Base-by-base conservation (phyloP, 441 rosid species). In the Erodium chrysanthum region DNA sequence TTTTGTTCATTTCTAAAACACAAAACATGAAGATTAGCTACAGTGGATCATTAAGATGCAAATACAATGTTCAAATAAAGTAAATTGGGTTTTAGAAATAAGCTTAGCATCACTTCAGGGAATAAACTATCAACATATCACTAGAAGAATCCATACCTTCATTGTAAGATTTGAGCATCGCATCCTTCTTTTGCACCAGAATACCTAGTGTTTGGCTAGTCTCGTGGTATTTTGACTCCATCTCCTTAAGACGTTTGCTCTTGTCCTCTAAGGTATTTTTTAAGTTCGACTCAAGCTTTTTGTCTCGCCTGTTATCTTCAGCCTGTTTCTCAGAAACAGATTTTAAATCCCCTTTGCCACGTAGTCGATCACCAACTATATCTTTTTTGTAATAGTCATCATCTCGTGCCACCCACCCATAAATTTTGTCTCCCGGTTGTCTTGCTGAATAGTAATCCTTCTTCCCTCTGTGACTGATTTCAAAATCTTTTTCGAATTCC, bases 401-500 rank as follows among this genome's bases (percentile, higher is more conserved):
- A 58, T 88, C 80, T 29, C 89, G 92, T 12, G 98, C 98, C 78
- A 94, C 90, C 97, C 98, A 91, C 31, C 86, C 92, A 77, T 88
- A 90, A 63, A 88, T 80, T 37, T 88, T 84, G 2, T 72, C 68
- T 64, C 87, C 85, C 23, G 52, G 76, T 27, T 46, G 63, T 73
- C 60, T 72, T 20, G 27, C 76, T 59, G 79, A 74, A 66, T 74
- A 66, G 92, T 94, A 94, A 64, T 89, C 88, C 72, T 71, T 84
- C 77, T 80, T 86, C 64, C 98, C 94, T 73, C 81, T 88, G 68
- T 70, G 85, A 72, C 88, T 89, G 67, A 82, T 88, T 78, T 88
- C 86, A 68, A 82, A 91, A 66, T 91, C 91, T 79, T 84, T 88
- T 74, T 91, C 96, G 66, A 91, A 94, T 64, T 87, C 80, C 75